Base-by-base conservation (phyloP, 306 rosid genomes). In the Pterocarpus macrocarpus region DNA sequence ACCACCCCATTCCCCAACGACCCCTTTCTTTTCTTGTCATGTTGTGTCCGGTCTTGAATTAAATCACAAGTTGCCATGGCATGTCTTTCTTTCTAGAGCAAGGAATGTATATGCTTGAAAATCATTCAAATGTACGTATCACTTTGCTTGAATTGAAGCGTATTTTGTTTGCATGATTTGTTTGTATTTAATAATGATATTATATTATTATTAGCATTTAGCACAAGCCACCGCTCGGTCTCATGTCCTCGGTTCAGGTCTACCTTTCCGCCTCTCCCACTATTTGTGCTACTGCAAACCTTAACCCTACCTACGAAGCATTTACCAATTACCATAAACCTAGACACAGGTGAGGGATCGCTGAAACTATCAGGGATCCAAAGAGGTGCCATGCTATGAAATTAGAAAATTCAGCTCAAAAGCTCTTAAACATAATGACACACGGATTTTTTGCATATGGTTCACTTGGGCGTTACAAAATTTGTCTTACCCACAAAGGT, bases 1-100 rank as follows among this genome's bases (percentile, higher is more conserved):
- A 47, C 86, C 67, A 78, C 86, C 76, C 73, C 5, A 63, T 61
- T 39, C 14, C 75, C 75, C 67, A 76, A 63, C 55, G 2, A 57
- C 80, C 77, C 65, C 34, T 0, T 57, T 79, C 53, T 5, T 56
- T 78, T 78, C 34, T 78, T 56, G 80, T 56, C 43, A 64, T 12
- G 0, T 78, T 64, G 38, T 71, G 69, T 77, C 55, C 71, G 82
- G 73, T 71, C 16, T 70, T 71, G 5, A 22, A 77, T 83, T 78
- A 71, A 83, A 83, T 83, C 86, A 64, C 56, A 52, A 62, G 50
- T 76, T 49, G 3, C 28, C 41, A 38, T 38, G 4, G 4, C 16
- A 61, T n/a, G 9, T 14, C 50, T 28, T 8, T 8, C 47, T 70
- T 57, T 79, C 53, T 61, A 11, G 3, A 58, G 43, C 1, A 44